Evolutionary conservation across 140 eudicot genomes (phyloP), one percentile per base, ranked within the genome.

Genomic region (Eryngium alpinum): DNA sequence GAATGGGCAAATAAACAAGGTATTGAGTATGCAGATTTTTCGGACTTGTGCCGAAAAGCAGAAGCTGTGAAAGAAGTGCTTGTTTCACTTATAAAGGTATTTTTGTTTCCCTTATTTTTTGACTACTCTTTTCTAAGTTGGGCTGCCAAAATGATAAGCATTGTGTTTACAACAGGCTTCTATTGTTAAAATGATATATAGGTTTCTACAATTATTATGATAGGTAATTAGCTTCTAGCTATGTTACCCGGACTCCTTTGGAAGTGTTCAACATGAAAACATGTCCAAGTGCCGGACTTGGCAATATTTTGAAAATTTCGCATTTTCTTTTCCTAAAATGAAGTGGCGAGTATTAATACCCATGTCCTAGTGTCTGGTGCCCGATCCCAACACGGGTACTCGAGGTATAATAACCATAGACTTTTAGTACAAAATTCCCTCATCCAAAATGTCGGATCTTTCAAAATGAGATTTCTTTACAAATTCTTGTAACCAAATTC

Each of bases 1-100:
- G 85, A 82, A 44, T 95, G 97, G 97, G 99, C 99, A 72, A 51
- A 83, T 70, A 89, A 87, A 75, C 84, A 87, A 65, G 96, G 93
- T 75, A 84, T 95, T 66, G 25, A 43, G 15, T 89, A 87, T 85
- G 84, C 81, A 34, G 90, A 87, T 72, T 92, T 95, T 81, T 22
- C 93, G 31, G 91, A 89, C 57, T 87, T 95, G 87, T 95, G 97
- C 84, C 79, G 83, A 51, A 95, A 88, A 80, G 91, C 88, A 86
- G 96, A 89, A 88, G 84, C 92, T 14, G 16, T 85, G 21, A 92
- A 91, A 86, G 97, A 92, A 87, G 96, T 95, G 85, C 84, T 80
- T 80, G 79, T 73, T 59, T 95, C 97, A 81, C 85, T 95, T 10
- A 33, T 87, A 72, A 91, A 95, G 97, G 97, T 92, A 92, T 38